Base-by-base conservation (phyloP, 1,139 yeast species). In the Blastobotrys elegans region DNA sequence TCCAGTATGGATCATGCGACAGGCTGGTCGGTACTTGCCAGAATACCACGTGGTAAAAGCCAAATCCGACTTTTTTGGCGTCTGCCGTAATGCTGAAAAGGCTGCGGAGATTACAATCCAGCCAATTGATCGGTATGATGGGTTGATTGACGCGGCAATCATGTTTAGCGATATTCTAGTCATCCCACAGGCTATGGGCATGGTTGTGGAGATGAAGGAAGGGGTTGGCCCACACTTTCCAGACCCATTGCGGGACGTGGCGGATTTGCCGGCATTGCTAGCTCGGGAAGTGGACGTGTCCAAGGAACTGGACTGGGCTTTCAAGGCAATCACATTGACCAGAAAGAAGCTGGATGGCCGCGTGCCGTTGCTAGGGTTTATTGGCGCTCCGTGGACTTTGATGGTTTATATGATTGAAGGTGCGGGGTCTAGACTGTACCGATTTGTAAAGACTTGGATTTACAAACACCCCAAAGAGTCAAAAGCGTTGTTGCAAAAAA, bases 331-430 rank as follows among this genome's bases (percentile, higher is more conserved):
- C 56, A 85, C 95, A 3, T 70, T 87, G 56, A 92, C 98, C 11
- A 78, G 98, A 68, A 75, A 73, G 53, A 87, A 85, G 62, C 76
- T 92, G 55, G 70, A 81, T 44, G 98, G 98, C 43, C 77, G 95
- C 60, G 97, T 90, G 16, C 98, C 98, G 21, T 74, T 92, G 56
- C 74, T 92, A 47, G 98, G 98, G 2, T 92, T 92, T 68, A 87
- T 92, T 57, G 98, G 98, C 49, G 97, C 96, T 13, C 98, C 98
- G 50, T 92, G 97, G 97, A 92, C 98, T 10, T 71, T 92, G 54
- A 75, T 92, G 70, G 96, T 90, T 36, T 92, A 94, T 68, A 94
- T 92, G 96, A 82, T 92, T 51, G 98, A 92, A 69, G 98, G 98
- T 43, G 97, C 96, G 58, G 96, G 97, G 14, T 83, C 96, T 10